Evolutionary conservation across 2,329 filamentous ascomycete genomes (phyloP), one percentile per base, ranked within the genome.

Genomic region (Pestalotiopsis sp.): DNA sequence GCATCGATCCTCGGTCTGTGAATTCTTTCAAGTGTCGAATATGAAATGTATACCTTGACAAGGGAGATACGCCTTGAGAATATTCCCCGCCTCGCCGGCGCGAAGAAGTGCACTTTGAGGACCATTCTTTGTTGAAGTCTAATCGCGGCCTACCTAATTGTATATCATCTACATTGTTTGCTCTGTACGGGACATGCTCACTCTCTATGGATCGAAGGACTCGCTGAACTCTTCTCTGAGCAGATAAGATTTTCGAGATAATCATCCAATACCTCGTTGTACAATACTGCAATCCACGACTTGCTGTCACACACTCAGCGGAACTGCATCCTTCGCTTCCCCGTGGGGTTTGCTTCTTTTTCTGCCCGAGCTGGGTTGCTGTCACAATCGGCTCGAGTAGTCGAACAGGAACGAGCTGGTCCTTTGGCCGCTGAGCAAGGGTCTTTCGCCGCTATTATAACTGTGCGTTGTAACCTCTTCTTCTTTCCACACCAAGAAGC

Each of bases 391-490:
- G 58, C 31, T 23, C 58, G 14, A 27, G 58, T 27, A 60, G 58
- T 36, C 25, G 20, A 60, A 20, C 17, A n/a, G 25, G 20, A 38
- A 36, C 31, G 2, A 60, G 25, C 58, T 27, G 14, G 20, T 20
- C 45, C 17, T 52, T 36, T 36, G 4, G n/a, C 45, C 45, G n/a
- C 38, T n/a, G 59, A 36, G 27, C n/a, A 64, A 31, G n/a, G 45
- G 62, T 27, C n/a, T 17, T 52, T 27, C 20, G 20, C 25, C 39
- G 13, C 39, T n/a, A 23, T 31, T 67, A 62, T 63, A 67, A 62
- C 59, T 63, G 65, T 67, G 59, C 36, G 65, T 67, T 38, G 20
- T 36, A 20, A 61, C 65, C 36, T 62, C 31, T 36, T 60, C 23
- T 41, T 27, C 31, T n/a, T 52, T 20, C 17, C 3, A 52, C 25